Evolutionary conservation across 140 eudicot genomes (phyloP).

Genomic region (Oenanthe javanica): DNA sequence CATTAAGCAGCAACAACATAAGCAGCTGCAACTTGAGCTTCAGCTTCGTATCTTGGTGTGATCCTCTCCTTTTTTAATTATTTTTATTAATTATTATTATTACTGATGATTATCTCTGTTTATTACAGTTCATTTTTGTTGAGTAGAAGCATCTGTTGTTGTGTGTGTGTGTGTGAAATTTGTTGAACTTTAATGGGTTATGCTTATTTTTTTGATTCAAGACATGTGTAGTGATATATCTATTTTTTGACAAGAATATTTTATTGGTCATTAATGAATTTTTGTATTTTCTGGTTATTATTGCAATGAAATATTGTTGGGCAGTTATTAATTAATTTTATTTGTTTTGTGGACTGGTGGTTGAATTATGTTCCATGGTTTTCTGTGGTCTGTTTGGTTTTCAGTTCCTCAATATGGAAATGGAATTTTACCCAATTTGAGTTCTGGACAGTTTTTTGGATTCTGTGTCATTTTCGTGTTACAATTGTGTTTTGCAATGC

Average conservation of each 20-base stretch:
- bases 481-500: not conserved
- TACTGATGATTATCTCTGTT: not conserved
- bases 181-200: not conserved
- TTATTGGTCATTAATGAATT: not conserved
- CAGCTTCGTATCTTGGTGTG: not conserved
- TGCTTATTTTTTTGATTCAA: not conserved
- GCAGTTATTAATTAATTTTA: conserved; percentile 3
- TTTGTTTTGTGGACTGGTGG: conserved; percentile 13
- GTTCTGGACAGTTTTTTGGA: not conserved
- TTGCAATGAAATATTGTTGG: conserved; percentile 1
- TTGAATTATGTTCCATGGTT: conserved; percentile 17
- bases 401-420: conserved; percentile 14
- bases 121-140: not conserved
- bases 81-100: not conserved
- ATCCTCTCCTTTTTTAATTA: not conserved
- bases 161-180: not conserved
- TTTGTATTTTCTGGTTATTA: not conserved
- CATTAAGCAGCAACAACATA: not conserved
- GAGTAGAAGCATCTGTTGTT: too few relatives aligned
- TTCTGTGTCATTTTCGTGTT: not conserved
- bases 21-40: not conserved
- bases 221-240: not conserved
- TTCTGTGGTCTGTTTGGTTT: conserved; percentile 12
- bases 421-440: conserved; percentile 18
- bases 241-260: not conserved